Percentiles rank a stretch among this genome's conserved stretches.
These are phyloP conservation scores for Trichoderma sp. DNA, from an alignment of 2,329 filamentous ascomycete species.

Conservation along the genomic window DNA sequence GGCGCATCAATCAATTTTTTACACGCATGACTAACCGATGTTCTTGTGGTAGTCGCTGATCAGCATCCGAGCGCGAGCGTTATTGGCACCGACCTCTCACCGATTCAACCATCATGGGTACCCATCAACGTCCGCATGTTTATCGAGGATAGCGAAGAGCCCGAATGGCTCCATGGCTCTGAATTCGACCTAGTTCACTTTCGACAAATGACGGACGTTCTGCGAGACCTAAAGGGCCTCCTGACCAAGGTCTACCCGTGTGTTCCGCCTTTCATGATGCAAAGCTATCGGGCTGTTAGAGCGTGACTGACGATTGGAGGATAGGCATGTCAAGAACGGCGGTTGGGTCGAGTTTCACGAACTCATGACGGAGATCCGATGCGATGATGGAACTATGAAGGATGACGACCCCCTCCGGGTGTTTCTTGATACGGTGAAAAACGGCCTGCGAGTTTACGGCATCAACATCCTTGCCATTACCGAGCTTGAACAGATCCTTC, in stretches of 20 bases:
- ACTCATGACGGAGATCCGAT: slow-evolving; percentile 39
- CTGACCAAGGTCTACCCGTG: slow-evolving; percentile 40
- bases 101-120: slow-evolving; percentile 48
- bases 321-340: slow-evolving; percentile 43
- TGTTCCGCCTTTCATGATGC: slow-evolving; percentile 13
- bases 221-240: slow-evolving; percentile 50
- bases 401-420: slow-evolving; percentile 38
- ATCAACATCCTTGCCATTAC: slow-evolving; percentile 37
- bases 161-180: slow-evolving; percentile 52
- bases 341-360: slow-evolving; percentile 54
- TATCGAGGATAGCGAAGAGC: slow-evolving; percentile 58
- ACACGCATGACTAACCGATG: slow-evolving; percentile 1
- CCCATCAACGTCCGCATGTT: slow-evolving; percentile 61
- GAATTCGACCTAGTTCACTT: slow-evolving; percentile 57
- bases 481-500: slow-evolving; percentile 37
- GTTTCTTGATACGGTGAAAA: slow-evolving; percentile 33
- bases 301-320: slow-evolving; percentile 10
- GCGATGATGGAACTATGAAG: slow-evolving; percentile 45
- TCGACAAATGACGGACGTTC: slow-evolving; percentile 46
- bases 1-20: slow-evolving; percentile 7
- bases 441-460: slow-evolving; percentile 37
- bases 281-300: too few relatives aligned
- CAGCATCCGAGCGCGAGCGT: slow-evolving; percentile 40
- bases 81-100: slow-evolving; percentile 43
- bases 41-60: slow-evolving; percentile 37